phyloP scores from a whole-genome alignment of 1,284 basidiomycete genomes.

The Leccinum fallax region DNA sequence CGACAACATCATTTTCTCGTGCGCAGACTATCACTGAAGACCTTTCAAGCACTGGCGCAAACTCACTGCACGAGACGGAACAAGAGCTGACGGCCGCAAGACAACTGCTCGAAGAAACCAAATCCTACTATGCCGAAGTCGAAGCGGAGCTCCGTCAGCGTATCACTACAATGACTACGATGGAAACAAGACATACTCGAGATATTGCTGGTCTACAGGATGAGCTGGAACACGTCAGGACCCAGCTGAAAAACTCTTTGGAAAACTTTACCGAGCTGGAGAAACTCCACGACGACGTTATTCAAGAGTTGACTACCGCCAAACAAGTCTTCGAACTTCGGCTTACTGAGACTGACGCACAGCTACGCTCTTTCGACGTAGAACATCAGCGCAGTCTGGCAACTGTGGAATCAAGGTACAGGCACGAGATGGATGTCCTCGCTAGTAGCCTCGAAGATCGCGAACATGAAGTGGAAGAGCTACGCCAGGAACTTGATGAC shows the following conservation, averaged over 20 bases:
- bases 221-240: conserved; percentile 22
- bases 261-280: conserved; percentile 29
- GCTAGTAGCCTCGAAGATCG: conserved; percentile 28
- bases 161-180: conserved; percentile 22
- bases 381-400: conserved; percentile 21
- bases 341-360: conserved; percentile 26
- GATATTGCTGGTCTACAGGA: conserved; percentile 17
- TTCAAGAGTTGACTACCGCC: conserved; percentile 21
- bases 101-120: conserved; percentile 23
- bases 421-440: conserved; percentile 23
- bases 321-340: conserved; percentile 26
- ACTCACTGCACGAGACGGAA: conserved; percentile 24
- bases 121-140: conserved; percentile 10
- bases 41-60: not conserved
- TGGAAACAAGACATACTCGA: conserved; percentile 14
- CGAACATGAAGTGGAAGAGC: conserved; percentile 26
- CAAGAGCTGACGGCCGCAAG: conserved; percentile 21
- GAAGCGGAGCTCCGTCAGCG: conserved; percentile 26
- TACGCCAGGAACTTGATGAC: conserved; percentile 38
- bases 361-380: conserved; percentile 23
- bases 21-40: conserved; percentile 2
- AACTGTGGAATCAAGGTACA: conserved; percentile 22
- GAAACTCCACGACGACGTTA: conserved; percentile 24
- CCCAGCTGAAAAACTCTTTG: conserved; percentile 22
- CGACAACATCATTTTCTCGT: conserved; percentile 24